Evolutionary conservation across 192 early-diverging fungal species (phyloP).

Genomic region (Backusella australiensis): DNA sequence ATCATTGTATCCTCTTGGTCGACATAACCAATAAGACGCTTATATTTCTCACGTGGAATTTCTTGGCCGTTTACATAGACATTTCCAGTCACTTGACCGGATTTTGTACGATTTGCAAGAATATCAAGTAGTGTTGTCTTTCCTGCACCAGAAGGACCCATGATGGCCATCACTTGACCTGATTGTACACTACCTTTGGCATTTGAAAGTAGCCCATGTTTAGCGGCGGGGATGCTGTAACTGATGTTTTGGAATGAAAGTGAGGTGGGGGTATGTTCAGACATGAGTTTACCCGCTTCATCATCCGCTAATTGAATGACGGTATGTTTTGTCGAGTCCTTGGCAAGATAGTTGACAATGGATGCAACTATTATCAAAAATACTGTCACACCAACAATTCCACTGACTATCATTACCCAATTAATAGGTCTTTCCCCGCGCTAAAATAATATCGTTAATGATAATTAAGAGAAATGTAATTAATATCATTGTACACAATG

Average conservation of each 20-base stretch:
- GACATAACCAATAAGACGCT: slow-evolving; percentile 73
- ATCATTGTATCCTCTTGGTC: slow-evolving; percentile 57
- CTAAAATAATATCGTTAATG: background rate
- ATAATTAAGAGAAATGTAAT: background rate
- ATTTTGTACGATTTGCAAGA: slow-evolving; percentile 73
- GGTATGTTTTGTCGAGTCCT: slow-evolving; percentile 14
- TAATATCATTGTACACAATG: background rate
- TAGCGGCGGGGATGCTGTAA: slow-evolving; percentile 51
- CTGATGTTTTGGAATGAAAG: slow-evolving; percentile 63
- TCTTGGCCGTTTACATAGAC: slow-evolving; percentile 76
- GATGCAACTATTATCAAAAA: slow-evolving; percentile 28
- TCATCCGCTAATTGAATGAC: slow-evolving; percentile 50
- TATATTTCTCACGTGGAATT: slow-evolving; percentile 65
- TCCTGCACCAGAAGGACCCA: slow-evolving; percentile 91
- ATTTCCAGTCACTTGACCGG: slow-evolving; percentile 66
- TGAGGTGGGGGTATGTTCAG: slow-evolving; percentile 65
- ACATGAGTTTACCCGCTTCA: slow-evolving; percentile 68
- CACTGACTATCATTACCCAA: slow-evolving; percentile 41
- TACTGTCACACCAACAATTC: slow-evolving; percentile 36
- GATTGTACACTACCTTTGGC: slow-evolving; percentile 77
- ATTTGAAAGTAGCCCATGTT: slow-evolving; percentile 55
- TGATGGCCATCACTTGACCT: slow-evolving; percentile 89
- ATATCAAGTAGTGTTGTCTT: slow-evolving; percentile 93
- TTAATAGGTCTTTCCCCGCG: slow-evolving; percentile 36
- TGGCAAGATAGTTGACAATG: slow-evolving; percentile 29